phyloP scores from a whole-genome alignment of 2,329 filamentous ascomycete genomes.

The Tolypocladium sp. region DNA sequence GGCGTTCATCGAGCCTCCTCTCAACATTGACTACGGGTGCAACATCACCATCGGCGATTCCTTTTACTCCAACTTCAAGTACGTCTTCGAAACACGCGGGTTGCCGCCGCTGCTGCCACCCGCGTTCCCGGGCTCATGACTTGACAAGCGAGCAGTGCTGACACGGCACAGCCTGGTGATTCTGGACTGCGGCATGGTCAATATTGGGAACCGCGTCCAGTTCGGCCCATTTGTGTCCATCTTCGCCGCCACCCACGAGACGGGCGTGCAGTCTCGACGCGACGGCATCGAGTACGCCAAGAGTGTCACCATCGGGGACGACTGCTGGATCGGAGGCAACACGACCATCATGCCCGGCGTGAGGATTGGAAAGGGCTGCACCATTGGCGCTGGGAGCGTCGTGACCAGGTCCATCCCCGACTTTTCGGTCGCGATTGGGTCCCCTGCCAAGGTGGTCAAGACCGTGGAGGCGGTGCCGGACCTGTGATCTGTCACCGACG shows the following conservation, averaged over 20 bases:
- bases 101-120: neutral
- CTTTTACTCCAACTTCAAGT: conserved; percentile 51
- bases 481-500: conserved; percentile 2
- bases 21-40: conserved; percentile 56
- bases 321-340: conserved; percentile 47
- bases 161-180: conserved; percentile 40
- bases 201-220: conserved; percentile 60
- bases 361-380: conserved; percentile 41
- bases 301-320: conserved; percentile 38
- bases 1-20: conserved; percentile 49
- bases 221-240: conserved; percentile 65
- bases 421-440: conserved; percentile 37
- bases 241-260: conserved; percentile 62
- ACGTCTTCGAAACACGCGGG: neutral
- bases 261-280: conserved; percentile 44
- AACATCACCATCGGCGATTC: conserved; percentile 52
- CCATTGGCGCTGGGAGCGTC: conserved; percentile 38
- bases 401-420: conserved; percentile 40
- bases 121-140: neutral
- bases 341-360: conserved; percentile 42
- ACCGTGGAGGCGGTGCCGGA: conserved; percentile 29
- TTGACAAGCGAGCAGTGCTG: neutral
- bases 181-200: conserved; percentile 63
- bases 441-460: conserved; percentile 39
- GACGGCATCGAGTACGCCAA: conserved; percentile 37